These are phyloP conservation scores for Cenococcum geophilum DNA, from an alignment of 495 filamentous ascomycete genomes.

Conservation along the genomic window DNA sequence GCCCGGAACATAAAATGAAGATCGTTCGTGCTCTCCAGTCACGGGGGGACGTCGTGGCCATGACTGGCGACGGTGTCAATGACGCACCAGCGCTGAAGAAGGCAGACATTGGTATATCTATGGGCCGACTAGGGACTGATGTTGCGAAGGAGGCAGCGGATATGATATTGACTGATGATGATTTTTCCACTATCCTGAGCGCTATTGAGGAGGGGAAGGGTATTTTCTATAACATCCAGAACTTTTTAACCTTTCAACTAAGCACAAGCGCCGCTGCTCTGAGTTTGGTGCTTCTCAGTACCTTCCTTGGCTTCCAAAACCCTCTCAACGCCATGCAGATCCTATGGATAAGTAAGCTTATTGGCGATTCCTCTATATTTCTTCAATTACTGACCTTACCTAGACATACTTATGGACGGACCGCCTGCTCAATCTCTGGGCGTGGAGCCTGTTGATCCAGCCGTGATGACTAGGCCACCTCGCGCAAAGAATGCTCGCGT, in stretches of 20 bases:
- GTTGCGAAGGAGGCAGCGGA: slow-evolving; percentile 99
- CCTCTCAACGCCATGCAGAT: slow-evolving; percentile 99
- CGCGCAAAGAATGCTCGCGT: slow-evolving; percentile 78
- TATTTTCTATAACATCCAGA: slow-evolving; percentile 99
- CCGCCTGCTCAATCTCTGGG: slow-evolving; percentile 95
- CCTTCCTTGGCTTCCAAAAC: slow-evolving; percentile 84
- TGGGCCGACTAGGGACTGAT: slow-evolving; percentile 92
- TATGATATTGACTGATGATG: slow-evolving; percentile 97
- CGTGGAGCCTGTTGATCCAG: slow-evolving; percentile 90
- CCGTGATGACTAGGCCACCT: slow-evolving; percentile 88
- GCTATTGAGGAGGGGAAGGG: slow-evolving; percentile 98
- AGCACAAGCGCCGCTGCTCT: slow-evolving; percentile 94
- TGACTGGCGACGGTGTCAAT: slow-evolving; percentile 98
- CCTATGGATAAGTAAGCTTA: slow-evolving; percentile 88
- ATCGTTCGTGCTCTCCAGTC: slow-evolving; percentile 87
- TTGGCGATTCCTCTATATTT: neutral
- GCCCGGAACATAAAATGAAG: slow-evolving; percentile 95
- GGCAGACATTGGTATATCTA: slow-evolving; percentile 95
- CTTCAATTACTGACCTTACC: slow-evolving; percentile 10
- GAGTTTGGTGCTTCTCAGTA: slow-evolving; percentile 84
- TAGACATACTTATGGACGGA: slow-evolving; percentile 99
- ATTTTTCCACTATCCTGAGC: slow-evolving; percentile 92
- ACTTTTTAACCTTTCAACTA: slow-evolving; percentile 97
- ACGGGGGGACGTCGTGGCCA: slow-evolving; percentile 93
- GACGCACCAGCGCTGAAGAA: slow-evolving; percentile 96